These are phyloP conservation scores for Begonia fuchsioides DNA, from an alignment of 306 rosid species.

Conservation along the genomic window DNA sequence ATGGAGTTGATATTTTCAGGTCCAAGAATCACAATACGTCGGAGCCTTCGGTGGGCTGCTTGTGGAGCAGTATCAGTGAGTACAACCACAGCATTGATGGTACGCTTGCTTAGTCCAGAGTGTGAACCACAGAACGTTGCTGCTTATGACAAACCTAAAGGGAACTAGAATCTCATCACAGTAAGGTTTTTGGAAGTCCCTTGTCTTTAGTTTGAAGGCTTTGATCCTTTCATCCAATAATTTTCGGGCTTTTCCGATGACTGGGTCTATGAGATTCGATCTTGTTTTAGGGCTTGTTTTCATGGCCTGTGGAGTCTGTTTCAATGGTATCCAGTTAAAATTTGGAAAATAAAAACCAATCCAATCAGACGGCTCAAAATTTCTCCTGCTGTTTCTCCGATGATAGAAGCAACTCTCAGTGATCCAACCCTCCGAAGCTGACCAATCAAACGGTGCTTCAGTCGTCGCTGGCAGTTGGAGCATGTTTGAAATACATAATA, in stretches of 20 bases:
- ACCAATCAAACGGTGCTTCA: constrained; percentile 21
- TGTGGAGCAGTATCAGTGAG: constrained; percentile 69
- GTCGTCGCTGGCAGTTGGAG: constrained; percentile 20
- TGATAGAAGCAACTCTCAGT: constrained; percentile 19
- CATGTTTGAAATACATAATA: too few species aligned
- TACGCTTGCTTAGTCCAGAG: constrained; percentile 75
- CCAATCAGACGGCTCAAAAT: too few species aligned
- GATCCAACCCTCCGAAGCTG: constrained; percentile 30
- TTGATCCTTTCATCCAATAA: too few species aligned
- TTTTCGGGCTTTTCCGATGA: too few species aligned
- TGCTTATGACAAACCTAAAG: constrained; percentile 58
- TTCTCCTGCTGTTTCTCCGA: background rate
- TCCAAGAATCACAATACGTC: constrained; percentile 66
- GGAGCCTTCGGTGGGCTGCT: constrained; percentile 84
- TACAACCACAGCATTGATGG: constrained; percentile 75
- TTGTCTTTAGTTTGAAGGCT: too few species aligned
- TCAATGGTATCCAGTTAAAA: too few species aligned
- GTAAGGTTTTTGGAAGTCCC: too few species aligned
- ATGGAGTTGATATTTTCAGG: constrained; percentile 24
- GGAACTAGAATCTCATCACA: too few species aligned
- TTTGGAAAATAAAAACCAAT: too few species aligned
- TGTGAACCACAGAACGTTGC: constrained; percentile 96
- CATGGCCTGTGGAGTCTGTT: too few species aligned
- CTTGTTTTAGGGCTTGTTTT: too few species aligned
- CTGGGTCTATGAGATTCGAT: too few species aligned